Evolutionary conservation across 129 eudicot genomes (phyloP), one percentile per base, ranked within the genome.

Genomic region (Flaveria robusta): DNA sequence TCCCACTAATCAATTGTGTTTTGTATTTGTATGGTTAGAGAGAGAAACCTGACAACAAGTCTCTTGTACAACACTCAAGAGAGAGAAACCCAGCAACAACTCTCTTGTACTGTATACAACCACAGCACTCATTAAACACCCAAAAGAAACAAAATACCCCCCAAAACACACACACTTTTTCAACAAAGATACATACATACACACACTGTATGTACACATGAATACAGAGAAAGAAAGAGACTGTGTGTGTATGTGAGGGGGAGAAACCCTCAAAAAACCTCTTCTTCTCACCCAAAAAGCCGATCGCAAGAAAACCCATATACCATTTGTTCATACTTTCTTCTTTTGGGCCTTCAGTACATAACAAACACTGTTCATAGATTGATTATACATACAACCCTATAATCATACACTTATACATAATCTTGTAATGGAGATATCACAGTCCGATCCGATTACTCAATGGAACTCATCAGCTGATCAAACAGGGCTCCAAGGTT

Each of bases 401-500:
- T 23, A 80, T 73, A 67, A 31, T 43, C 24, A 24, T 45, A 29
- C 74, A 70, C 18, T 22, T 51, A 27, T 51, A 70, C 10, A 78
- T 68, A 81, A 52, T 23, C 31, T 27, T 45, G 47, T 39, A 67
- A 86, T 92, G 91, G 88, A 92, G 71, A 86, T 70, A 76, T 34
- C 86, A 72, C 85, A 82, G 72, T 81, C 87, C 77, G 96, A 87
- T 87, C 92, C 89, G 82, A 86, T 75, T 75, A 83, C 76, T 58
- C 91, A 86, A 78, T 87, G 91, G 91, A 34, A 34, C 39, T 34
- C 39, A 34, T 5, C 39, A 34, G 90, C 80, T 14, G 91, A 88
- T 41, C 92, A 86, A 83, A 86, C 98, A 9, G 96, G 97, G 71
- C 87, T 93, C 60, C 88, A 93, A 93, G 98, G 98, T 82, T 24